Percentiles rank a stretch among this genome's conserved stretches.
phyloP scores from a whole-genome alignment of 768 basidiomycete genomes.

The Candolleomyces aberdarensis region DNA sequence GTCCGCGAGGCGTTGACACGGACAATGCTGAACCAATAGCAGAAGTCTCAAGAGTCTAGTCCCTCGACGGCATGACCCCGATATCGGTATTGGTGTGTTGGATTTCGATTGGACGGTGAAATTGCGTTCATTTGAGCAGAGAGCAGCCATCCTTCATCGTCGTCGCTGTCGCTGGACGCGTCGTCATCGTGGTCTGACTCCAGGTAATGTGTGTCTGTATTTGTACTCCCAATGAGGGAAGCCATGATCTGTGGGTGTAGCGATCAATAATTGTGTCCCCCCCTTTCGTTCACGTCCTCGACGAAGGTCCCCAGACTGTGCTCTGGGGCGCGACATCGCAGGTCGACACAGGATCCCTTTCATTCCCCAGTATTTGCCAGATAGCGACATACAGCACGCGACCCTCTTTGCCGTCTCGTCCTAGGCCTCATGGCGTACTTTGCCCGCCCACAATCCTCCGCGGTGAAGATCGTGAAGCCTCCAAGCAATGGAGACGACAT shows the following conservation, averaged over 20 bases:
- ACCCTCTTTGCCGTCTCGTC: conserved; percentile 4
- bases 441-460: conserved; percentile 57
- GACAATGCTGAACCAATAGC: too few species aligned
- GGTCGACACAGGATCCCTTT: background rate
- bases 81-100: too few species aligned
- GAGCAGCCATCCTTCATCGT: background rate
- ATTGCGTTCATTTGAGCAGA: too few species aligned
- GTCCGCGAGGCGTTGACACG: too few species aligned
- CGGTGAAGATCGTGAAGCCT: conserved; percentile 65
- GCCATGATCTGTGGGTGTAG: background rate
- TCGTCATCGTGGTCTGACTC: background rate
- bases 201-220: background rate
- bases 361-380: background rate
- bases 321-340: conserved; percentile 4
- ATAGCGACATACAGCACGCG: background rate
- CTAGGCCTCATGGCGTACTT: conserved; percentile 63
- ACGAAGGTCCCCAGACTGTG: background rate
- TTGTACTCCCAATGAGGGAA: background rate
- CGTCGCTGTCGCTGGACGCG: background rate
- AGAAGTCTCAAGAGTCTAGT: too few species aligned
- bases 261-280: background rate
- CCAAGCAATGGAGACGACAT: conserved; percentile 47
- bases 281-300: background rate
- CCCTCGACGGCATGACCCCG: too few species aligned
- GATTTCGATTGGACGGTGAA: too few species aligned